Evolutionary conservation across 2,329 filamentous ascomycete species (phyloP).

Genomic region (Xylariaceae sp.): DNA sequence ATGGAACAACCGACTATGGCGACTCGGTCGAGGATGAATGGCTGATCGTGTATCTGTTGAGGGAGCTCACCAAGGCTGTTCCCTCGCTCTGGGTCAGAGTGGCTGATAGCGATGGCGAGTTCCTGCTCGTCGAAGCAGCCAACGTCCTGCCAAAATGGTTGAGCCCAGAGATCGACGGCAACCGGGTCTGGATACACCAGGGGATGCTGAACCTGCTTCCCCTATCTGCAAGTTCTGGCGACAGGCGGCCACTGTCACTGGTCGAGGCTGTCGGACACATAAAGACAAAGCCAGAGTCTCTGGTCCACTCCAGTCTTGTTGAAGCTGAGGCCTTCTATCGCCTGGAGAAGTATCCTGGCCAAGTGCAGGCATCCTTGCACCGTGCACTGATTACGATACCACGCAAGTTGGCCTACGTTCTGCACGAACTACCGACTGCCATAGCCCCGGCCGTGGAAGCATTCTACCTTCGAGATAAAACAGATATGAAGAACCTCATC

Average conservation of each 20-base stretch:
- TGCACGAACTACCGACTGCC: conserved; percentile 67
- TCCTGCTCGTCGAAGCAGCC: conserved; percentile 88
- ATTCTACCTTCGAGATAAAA: conserved; percentile 84
- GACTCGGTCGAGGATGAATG: conserved; percentile 97
- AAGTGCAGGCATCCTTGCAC: conserved; percentile 70
- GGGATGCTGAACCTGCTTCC: conserved; percentile 71
- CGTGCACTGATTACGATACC: conserved; percentile 67
- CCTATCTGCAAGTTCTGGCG: conserved; percentile 29
- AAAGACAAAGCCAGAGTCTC: conserved; percentile 41
- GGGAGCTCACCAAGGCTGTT: conserved; percentile 68
- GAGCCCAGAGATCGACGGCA: conserved; percentile 79
- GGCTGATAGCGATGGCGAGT: conserved; percentile 87
- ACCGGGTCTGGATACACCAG: conserved; percentile 82
- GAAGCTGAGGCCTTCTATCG: conserved; percentile 90
- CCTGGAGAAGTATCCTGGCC: conserved; percentile 71
- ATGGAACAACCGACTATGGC: conserved; percentile 77
- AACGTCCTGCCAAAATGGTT: conserved; percentile 83
- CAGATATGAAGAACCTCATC: conserved; percentile 62
- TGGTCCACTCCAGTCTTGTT: conserved; percentile 66
- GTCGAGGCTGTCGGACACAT: conserved; percentile 58
- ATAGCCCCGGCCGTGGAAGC: conserved; percentile 80
- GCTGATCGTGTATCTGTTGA: conserved; percentile 85
- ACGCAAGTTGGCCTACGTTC: conserved; percentile 69
- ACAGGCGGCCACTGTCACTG: conserved; percentile 46
- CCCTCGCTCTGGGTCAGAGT: conserved; percentile 73